phyloP scores from a whole-genome alignment of 106 monocot species.

The Dioscorea alata region DNA sequence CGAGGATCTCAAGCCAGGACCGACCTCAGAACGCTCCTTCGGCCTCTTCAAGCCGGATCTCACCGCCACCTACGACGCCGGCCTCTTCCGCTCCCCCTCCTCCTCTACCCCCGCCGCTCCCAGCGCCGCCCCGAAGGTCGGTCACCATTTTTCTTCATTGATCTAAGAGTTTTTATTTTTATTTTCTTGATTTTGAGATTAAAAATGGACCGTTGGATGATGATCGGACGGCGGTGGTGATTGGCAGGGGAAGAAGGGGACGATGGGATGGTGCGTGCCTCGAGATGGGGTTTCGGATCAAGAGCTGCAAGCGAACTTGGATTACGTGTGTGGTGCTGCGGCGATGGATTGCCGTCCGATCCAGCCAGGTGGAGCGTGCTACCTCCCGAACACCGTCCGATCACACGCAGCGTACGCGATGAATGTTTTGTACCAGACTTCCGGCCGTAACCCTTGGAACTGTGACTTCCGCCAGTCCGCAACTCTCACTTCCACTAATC shows the following conservation, averaged over 20 bases:
- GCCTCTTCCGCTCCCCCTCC: slow-evolving; percentile 20
- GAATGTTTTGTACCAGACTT: slow-evolving; percentile 53
- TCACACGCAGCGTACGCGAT: slow-evolving; percentile 63
- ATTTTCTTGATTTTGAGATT: no score
- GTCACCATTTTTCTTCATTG: neutral
- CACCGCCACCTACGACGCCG: slow-evolving; percentile 47
- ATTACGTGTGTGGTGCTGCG: slow-evolving; percentile 51
- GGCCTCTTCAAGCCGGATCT: slow-evolving; percentile 60
- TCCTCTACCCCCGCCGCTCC: neutral
- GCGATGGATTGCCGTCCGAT: slow-evolving; percentile 59
- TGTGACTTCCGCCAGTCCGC: slow-evolving; percentile 62
- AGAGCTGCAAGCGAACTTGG: slow-evolving; percentile 54
- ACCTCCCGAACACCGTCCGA: slow-evolving; percentile 45
- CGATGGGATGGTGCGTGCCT: slow-evolving; percentile 40
- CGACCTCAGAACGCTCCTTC: slow-evolving; percentile 59
- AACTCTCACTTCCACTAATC: slow-evolving; percentile 40
- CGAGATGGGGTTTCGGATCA: slow-evolving; percentile 18
- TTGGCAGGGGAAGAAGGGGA: neutral
- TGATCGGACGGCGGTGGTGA: neutral
- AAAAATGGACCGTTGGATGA: no score
- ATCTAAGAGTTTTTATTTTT: no score
- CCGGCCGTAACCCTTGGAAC: slow-evolving; percentile 37
- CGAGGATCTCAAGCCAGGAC: slow-evolving; percentile 68
- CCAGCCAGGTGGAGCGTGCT: slow-evolving; percentile 57
- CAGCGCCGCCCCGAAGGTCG: neutral